Conservation (phyloP, 2,329 filamentous ascomycete species). For the Coleophoma eucalyptorum region DNA sequence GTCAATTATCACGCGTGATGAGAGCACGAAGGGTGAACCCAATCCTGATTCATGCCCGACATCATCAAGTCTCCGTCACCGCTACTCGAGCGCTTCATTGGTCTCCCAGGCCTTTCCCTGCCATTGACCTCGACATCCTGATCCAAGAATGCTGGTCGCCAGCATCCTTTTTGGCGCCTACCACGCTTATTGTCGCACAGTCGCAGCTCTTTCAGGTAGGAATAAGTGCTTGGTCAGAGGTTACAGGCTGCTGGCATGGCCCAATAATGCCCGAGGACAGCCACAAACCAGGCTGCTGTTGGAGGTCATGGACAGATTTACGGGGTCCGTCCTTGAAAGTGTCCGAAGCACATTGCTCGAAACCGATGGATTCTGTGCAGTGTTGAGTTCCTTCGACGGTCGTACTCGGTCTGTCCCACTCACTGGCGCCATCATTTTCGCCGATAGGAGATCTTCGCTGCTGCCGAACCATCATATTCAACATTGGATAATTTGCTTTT, state of each 20-base stretch:
- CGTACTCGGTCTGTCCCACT: background rate
- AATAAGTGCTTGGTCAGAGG: background rate
- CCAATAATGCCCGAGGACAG: conserved; percentile 2
- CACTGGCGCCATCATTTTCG: background rate
- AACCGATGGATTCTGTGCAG: background rate
- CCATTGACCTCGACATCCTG: no score
- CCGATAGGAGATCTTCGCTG: background rate
- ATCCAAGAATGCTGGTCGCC: no score
- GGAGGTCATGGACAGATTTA: background rate
- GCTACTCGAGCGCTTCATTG: no score
- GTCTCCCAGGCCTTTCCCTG: no score
- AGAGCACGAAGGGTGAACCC: no score
- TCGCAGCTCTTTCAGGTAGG: no score
- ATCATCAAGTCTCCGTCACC: no score
- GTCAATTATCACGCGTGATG: no score
- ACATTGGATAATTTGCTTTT: background rate
- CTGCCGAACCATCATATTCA: background rate
- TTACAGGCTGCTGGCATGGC: background rate
- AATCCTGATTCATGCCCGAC: no score
- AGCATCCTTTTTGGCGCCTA: no score
- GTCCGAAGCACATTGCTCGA: background rate
- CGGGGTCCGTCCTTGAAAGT: background rate
- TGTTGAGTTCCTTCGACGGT: background rate
- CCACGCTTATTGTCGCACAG: no score
- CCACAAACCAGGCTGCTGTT: background rate